Evolutionary conservation across 371 early-diverging fungal genomes (phyloP), one percentile per base, ranked within the genome.

Genomic region (Mucor plumbeus): DNA sequence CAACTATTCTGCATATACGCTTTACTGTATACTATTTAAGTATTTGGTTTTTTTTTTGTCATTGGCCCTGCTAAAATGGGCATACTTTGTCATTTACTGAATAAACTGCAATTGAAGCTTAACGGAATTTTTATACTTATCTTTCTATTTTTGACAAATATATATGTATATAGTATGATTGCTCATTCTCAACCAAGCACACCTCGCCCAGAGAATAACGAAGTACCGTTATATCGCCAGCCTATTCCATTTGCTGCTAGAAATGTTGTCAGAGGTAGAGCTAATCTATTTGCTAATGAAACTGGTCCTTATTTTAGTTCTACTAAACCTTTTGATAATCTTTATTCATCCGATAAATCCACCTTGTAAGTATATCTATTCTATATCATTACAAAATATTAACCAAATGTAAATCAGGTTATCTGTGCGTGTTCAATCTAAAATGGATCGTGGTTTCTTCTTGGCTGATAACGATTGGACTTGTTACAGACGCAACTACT

Each of bases 401-500:
- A 39, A 4, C 26, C 31, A 53, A 53, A 26, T 53, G 53, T 31
- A 7, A 4, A 3, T 26, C 72, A 75, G 75, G 43, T 43, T 69
- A 39, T 68, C 76, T 13, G 91, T 83, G 41, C 76, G 72, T 33
- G 72, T 87, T 31, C 74, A 81, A 43, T 79, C 88, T 35, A 87
- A 87, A 50, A 78, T 91, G 60, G 93, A 91, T 67, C 82, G 87
- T 47, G 93, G 93, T 3, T 92, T 90, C 75, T 90, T 90, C 66
- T 70, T 90, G 67, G 88, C 89, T 10, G 82, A 88, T 33, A 85
- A 85, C 64, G 86, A 87, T 60, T 95, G 95, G 95, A 92, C 94
- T 0, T 94, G 95, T 71, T 95, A 95, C 75, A 86, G 95, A 38
- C 87, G 95, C 65, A 95, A 95, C 63, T 95, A 94, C 74, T 93